Evolutionary conservation across 768 basidiomycete genomes (phyloP).

Genomic region (Tricholoma terreum): DNA sequence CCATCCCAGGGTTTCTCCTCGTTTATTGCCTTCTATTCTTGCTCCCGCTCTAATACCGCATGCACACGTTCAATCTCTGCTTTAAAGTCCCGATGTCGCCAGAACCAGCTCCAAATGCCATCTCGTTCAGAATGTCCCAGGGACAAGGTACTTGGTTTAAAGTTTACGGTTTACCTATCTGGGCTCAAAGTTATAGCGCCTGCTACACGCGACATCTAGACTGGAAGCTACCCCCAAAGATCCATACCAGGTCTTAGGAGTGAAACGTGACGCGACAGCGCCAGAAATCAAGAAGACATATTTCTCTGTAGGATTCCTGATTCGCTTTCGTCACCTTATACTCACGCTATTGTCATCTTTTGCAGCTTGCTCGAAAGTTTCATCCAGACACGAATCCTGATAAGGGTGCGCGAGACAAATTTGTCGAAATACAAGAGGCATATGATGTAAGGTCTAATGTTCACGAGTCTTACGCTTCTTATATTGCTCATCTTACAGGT

Average conservation of each 20-base stretch:
- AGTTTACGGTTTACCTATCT: conserved; percentile 5
- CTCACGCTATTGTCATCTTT: conserved; percentile 9
- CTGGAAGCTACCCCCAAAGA: conserved; percentile 62
- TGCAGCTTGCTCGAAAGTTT: conserved; percentile 93
- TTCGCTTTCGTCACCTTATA: background rate
- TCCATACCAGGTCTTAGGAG: conserved; percentile 90
- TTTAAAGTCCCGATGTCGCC: conserved; percentile 36
- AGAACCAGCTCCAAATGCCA: conserved; percentile 19
- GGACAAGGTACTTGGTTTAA: conserved; percentile 38
- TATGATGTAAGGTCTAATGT: conserved; percentile 69
- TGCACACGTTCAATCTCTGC: conserved; percentile 37
- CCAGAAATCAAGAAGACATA: conserved; percentile 97
- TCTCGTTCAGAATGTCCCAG: conserved; percentile 23
- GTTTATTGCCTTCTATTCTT: conserved; percentile 58
- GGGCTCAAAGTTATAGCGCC: conserved; percentile 49
- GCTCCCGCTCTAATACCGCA: conserved; percentile 38
- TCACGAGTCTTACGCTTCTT: background rate
- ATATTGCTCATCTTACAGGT: conserved; percentile 45
- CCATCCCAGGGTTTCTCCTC: conserved; percentile 47
- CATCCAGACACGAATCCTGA: conserved; percentile 98
- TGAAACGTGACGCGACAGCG: conserved; percentile 74
- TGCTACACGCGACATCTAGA: conserved; percentile 67
- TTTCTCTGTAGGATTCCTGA: conserved; percentile 69
- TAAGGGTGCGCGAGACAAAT: conserved; percentile 85
- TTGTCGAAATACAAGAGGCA: conserved; percentile 94